phyloP scores from a whole-genome alignment of 179 eudicot species.

The Vitellaria paradoxa region DNA sequence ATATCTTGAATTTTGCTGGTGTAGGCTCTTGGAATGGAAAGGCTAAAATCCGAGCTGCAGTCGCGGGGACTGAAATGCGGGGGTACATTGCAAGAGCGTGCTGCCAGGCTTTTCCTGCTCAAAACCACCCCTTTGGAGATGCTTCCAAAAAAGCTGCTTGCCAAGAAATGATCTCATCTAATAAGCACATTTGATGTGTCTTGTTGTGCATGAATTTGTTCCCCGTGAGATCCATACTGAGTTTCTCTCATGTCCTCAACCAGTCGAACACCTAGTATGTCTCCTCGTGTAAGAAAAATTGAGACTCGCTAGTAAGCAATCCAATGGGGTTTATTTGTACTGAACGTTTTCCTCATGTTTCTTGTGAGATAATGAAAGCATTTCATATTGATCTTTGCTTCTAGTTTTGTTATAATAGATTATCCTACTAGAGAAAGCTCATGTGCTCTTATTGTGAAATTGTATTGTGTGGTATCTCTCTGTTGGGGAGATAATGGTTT shows the following conservation, averaged over 20 bases:
- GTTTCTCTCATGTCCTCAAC: background rate
- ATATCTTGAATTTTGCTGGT: background rate
- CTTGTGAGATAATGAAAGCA: background rate
- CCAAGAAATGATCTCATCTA: constrained; percentile 61
- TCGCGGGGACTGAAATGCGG: constrained; percentile 84
- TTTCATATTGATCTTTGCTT: background rate
- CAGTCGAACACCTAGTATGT: background rate
- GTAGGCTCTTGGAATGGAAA: constrained; percentile 87
- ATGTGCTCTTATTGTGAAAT: too few species aligned
- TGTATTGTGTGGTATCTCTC: background rate
- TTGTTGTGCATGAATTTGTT: background rate
- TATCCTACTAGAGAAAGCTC: background rate
- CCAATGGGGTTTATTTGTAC: background rate
- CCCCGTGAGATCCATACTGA: background rate
- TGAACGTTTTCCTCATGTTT: background rate
- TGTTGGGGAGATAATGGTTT: background rate
- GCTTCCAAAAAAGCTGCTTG: constrained; percentile 91
- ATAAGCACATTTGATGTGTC: background rate
- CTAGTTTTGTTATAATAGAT: background rate
- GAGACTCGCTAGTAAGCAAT: background rate
- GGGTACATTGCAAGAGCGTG: constrained; percentile 91
- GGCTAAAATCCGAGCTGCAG: constrained; percentile 82
- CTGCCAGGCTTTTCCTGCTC: constrained; percentile 87
- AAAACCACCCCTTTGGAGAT: constrained; percentile 84
- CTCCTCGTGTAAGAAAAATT: background rate